phyloP scores from a whole-genome alignment of 129 eudicot species.

The Deinandra increscens region DNA sequence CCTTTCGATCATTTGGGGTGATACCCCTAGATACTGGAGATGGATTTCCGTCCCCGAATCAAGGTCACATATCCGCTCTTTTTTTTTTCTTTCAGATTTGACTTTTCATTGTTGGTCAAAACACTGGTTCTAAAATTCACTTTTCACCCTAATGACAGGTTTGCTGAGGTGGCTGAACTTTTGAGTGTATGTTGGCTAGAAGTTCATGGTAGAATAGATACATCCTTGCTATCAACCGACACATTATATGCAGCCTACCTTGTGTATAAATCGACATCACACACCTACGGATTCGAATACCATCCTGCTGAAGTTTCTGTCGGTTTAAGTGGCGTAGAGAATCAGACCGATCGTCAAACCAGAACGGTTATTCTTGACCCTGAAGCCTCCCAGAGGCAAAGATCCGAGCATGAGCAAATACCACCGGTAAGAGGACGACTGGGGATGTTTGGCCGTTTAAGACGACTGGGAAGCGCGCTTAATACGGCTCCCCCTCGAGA shows the following conservation, averaged over 20 bases:
- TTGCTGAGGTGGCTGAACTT: conserved; percentile 70
- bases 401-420: conserved; percentile 17
- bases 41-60: conserved; percentile 57
- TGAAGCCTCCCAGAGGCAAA: conserved; percentile 12
- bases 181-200: conserved; percentile 80
- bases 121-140: neutral
- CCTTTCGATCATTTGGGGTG: conserved; percentile 64
- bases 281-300: conserved; percentile 44
- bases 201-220: conserved; percentile 46
- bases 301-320: conserved; percentile 47
- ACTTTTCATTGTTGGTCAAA: neutral
- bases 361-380: conserved; percentile 39
- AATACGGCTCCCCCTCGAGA: conserved; percentile 2
- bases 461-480: neutral
- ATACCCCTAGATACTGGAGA: conserved; percentile 68
- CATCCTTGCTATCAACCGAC: conserved; percentile 46
- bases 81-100: conserved; percentile 25
- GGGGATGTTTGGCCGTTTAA: conserved; percentile 19
- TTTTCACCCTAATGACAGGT: conserved; percentile 34
- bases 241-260: conserved; percentile 61
- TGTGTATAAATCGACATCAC: conserved; percentile 45
- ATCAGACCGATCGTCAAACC: conserved; percentile 25
- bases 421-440: conserved; percentile 19
- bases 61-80: conserved; percentile 38
- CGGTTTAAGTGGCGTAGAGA: conserved; percentile 40